phyloP scores from a whole-genome alignment of 495 filamentous ascomycete species.

The Cryomyces minteri region DNA sequence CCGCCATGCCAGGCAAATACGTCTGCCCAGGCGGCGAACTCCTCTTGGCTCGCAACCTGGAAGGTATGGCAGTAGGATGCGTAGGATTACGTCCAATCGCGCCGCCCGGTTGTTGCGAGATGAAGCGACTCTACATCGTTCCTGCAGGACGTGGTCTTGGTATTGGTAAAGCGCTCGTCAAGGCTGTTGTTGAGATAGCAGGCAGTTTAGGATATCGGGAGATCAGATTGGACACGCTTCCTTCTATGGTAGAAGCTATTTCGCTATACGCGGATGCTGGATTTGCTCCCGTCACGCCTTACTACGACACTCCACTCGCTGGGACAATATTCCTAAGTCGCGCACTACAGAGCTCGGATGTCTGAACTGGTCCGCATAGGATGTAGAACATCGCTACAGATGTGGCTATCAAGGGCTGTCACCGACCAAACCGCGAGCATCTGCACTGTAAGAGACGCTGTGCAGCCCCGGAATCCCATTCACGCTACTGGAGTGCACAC shows the following conservation, averaged over 20 bases:
- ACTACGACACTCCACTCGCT: constrained; percentile 37
- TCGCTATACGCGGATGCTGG: constrained; percentile 30
- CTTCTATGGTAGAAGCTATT: constrained; percentile 33
- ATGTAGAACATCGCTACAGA: too few species aligned
- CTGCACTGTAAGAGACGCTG: too few species aligned
- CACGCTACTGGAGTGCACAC: too few species aligned
- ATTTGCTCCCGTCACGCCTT: constrained; percentile 33
- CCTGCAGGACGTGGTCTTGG: constrained; percentile 28
- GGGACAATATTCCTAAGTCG: constrained; percentile 21
- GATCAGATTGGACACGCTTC: constrained; percentile 38
- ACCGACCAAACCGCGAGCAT: too few species aligned
- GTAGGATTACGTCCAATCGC: constrained; percentile 25
- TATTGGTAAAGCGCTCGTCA: constrained; percentile 27
- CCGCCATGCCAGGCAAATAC: constrained; percentile 36
- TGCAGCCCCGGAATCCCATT: too few species aligned
- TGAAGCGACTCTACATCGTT: constrained; percentile 38
- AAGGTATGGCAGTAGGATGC: constrained; percentile 27
- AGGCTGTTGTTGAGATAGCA: constrained; percentile 26
- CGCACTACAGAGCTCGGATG: neutral
- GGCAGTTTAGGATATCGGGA: constrained; percentile 29
- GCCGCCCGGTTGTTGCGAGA: constrained; percentile 26
- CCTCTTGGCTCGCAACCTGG: constrained; percentile 23
- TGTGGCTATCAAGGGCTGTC: too few species aligned
- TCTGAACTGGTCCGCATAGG: too few species aligned
- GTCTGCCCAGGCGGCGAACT: constrained; percentile 24